phyloP scores from a whole-genome alignment of 73 alveolate genomes.

The Blepharisma stoltei region DNA sequence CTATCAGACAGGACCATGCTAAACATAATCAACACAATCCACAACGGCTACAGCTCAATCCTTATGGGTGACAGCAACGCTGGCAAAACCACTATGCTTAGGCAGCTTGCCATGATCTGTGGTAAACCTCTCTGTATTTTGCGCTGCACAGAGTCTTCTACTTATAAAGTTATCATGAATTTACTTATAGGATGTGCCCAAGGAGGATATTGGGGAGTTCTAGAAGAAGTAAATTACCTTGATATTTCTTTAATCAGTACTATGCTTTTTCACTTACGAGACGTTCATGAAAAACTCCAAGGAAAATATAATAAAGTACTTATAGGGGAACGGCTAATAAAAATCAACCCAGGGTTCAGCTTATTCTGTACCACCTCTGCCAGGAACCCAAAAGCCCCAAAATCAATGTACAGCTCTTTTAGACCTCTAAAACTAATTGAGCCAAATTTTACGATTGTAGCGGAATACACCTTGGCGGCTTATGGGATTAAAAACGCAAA shows the following conservation, averaged over 20 bases:
- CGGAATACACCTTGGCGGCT: too few species aligned
- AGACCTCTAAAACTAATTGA: background rate
- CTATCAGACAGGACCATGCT: background rate
- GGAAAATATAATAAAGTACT: background rate
- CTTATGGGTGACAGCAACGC: background rate
- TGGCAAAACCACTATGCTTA: background rate
- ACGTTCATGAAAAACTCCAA: background rate
- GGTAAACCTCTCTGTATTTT: constrained; percentile 1
- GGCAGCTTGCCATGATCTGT: background rate
- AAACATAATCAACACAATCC: background rate
- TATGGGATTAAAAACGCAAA: too few species aligned
- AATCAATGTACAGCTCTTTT: background rate
- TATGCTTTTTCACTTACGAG: background rate
- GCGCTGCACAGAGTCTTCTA: background rate
- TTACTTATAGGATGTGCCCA: constrained; percentile 3
- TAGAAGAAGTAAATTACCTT: constrained; percentile 10
- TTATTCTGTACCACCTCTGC: constrained; percentile 8
- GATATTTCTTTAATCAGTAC: background rate
- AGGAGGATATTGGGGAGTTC: constrained; percentile 22
- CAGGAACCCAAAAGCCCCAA: background rate
- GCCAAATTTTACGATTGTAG: background rate
- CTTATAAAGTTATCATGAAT: background rate
- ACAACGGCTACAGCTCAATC: background rate
- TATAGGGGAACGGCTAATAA: background rate
- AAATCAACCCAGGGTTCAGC: constrained; percentile 6